Evolutionary conservation across 2,329 filamentous ascomycete species (phyloP), one percentile per base, ranked within the genome.

Genomic region (Diaporthe sp.): DNA sequence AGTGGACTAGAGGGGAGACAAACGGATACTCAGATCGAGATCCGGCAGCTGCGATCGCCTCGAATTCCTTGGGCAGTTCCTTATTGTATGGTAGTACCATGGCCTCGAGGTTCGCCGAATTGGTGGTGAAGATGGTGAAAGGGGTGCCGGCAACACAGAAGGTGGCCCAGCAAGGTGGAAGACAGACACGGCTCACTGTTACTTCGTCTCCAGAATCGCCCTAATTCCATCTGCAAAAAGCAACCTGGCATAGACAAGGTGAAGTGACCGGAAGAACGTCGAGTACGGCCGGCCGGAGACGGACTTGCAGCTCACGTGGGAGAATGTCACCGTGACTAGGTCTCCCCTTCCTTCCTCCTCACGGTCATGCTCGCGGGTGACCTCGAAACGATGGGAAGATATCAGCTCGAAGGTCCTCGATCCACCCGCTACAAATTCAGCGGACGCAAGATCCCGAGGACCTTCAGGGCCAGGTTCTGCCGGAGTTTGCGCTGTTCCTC

Each of bases 301-400:
- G 3, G 71, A 65, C 5, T 73, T 65, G 17, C 71, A 73, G 34
- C 71, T 65, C 17, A 73, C 71, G 22, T 67, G 60, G 17, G 58
- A 65, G 31, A 73, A 65, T 19, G 71, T 73, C 17, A 67, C 71
- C 8, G 19, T 49, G n/a, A 73, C 34, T 4, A 53, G 15, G 8
- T 22, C 34, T 1, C 2, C 19, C 25, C 8, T 8, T 22, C n/a
- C 60, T 39, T 12, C 10, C 3, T 31, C 13, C 8, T 17, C 28
- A 2, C 10, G 22, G 3, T 31, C 31, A 5, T 37, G 28, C 62
- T 51, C 31, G 3, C 58, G 71, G 22, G 31, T 28, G 37, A 67
- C 49, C 60, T 73, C 71, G 71, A 73, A 73, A 9, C 71, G 71
- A 57, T 73, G 71, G 6, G 71, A 73, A 0, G 71, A 55, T 9